Evolutionary conservation across 2,329 filamentous ascomycete genomes (phyloP).

Genomic region (Plenodomus biglobosus): DNA sequence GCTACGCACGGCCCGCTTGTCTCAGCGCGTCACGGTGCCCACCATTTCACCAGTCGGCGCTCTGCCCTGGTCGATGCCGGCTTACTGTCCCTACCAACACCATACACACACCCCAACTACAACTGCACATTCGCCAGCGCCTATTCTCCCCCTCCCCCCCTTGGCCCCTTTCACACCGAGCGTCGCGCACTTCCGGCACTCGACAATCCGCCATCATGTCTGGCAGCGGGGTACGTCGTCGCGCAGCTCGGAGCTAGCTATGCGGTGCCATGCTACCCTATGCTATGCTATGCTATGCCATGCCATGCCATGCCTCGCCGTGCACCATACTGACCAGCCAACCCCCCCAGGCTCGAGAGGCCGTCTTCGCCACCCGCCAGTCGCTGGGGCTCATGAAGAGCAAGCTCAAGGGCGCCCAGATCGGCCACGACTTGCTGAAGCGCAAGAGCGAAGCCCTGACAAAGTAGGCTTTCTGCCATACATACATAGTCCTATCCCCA

Average conservation of each 20-base stretch:
- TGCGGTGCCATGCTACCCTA: neutral
- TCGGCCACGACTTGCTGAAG: slow-evolving; percentile 91
- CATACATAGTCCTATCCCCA: slow-evolving; percentile 2
- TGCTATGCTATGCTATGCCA: neutral
- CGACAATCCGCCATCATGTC: slow-evolving; percentile 50
- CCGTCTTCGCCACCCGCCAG: slow-evolving; percentile 97
- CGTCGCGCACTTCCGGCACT: neutral
- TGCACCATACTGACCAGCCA: slow-evolving; percentile 1
- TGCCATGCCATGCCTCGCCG: neutral
- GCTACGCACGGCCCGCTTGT: slow-evolving; percentile 15
- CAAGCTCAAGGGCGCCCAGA: slow-evolving; percentile 80
- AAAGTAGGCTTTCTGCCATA: slow-evolving; percentile 63
- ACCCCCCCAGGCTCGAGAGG: slow-evolving; percentile 74
- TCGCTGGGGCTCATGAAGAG: slow-evolving; percentile 96
- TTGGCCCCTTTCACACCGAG: neutral
- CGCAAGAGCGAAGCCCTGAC: slow-evolving; percentile 97
- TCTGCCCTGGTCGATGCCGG: neutral
- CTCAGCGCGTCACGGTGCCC: slow-evolving; percentile 23
- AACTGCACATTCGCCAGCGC: slow-evolving; percentile 3
- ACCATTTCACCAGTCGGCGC: neutral
- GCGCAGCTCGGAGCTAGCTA: neutral
- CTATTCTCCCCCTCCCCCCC: slow-evolving; percentile 3
- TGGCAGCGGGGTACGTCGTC: slow-evolving; percentile 53
- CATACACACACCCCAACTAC: neutral
- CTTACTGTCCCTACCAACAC: neutral